Conservation (phyloP, 176 grass and related monocot genomes). For the Carex pumila region DNA sequence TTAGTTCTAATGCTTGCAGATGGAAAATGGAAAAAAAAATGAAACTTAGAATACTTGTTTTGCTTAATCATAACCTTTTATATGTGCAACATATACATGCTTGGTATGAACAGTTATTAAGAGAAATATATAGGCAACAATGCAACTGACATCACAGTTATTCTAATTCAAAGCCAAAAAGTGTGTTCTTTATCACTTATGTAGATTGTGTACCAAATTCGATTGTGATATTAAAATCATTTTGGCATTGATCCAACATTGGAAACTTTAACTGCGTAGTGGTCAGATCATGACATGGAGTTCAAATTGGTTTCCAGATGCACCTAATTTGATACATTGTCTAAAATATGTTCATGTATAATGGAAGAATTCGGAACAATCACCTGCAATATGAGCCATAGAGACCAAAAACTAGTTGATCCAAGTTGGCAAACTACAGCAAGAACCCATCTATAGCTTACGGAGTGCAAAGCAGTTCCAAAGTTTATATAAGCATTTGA, state of each 20-base stretch:
- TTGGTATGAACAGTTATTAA: background rate
- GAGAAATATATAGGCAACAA: too few relatives aligned
- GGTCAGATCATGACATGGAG: too few relatives aligned
- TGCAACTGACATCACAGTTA: background rate
- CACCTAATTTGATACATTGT: background rate
- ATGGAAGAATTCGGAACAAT: background rate
- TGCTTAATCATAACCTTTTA: background rate
- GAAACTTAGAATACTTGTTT: too few relatives aligned
- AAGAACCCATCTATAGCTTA: background rate
- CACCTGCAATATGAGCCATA: slow-evolving; percentile 27
- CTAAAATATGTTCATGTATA: too few relatives aligned
- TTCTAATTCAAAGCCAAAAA: background rate
- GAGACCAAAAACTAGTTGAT: slow-evolving; percentile 18
- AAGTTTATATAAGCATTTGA: background rate
- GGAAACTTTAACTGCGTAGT: too few relatives aligned
- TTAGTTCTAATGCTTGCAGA: background rate
- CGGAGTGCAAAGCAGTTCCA: background rate
- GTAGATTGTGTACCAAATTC: too few relatives aligned
- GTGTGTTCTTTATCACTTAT: too few relatives aligned
- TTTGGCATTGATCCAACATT: background rate
- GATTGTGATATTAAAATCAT: background rate
- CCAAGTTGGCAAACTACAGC: slow-evolving; percentile 3
- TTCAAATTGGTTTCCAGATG: too few relatives aligned
- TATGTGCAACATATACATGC: background rate
- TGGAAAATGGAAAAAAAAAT: background rate